Percentiles rank a stretch among this genome's conserved stretches.
Conservation (phyloP, 2,329 filamentous ascomycete genomes). For the Tolypocladium pustulatum region DNA sequence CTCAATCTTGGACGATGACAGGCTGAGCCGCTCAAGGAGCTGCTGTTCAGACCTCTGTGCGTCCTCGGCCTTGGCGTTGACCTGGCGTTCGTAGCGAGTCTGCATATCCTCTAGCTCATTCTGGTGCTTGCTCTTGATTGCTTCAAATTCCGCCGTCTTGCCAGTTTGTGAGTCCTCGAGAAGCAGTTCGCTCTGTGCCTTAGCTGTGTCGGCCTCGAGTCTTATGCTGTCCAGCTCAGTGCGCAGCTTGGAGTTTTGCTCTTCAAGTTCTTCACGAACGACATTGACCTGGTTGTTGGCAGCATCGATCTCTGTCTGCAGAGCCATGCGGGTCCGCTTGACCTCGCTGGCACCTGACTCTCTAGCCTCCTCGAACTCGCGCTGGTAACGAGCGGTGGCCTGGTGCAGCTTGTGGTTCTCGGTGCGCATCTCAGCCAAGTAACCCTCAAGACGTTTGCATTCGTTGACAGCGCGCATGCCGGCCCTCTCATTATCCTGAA, state of each 20-base stretch:
- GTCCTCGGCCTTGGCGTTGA: slow-evolving; percentile 70
- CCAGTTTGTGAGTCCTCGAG: slow-evolving; percentile 69
- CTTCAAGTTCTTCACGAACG: slow-evolving; percentile 71
- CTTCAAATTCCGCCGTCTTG: slow-evolving; percentile 46
- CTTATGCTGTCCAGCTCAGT: slow-evolving; percentile 67
- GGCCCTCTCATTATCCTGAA: slow-evolving; percentile 54
- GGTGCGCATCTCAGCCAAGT: slow-evolving; percentile 46
- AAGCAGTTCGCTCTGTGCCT: slow-evolving; percentile 72
- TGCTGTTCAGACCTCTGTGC: slow-evolving; percentile 70
- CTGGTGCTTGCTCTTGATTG: slow-evolving; percentile 47
- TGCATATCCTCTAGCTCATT: slow-evolving; percentile 65
- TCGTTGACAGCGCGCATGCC: slow-evolving; percentile 55
- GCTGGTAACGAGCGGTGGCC: slow-evolving; percentile 57
- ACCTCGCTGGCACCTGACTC: slow-evolving; percentile 73
- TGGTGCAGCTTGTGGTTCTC: slow-evolving; percentile 67
- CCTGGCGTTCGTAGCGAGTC: slow-evolving; percentile 61
- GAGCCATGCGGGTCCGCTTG: slow-evolving; percentile 64
- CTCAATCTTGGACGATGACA: slow-evolving; percentile 75
- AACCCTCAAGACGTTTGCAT: slow-evolving; percentile 46
- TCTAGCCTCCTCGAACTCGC: slow-evolving; percentile 75
- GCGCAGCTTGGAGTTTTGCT: slow-evolving; percentile 62
- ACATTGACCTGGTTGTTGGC: slow-evolving; percentile 81
- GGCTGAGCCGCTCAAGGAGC: slow-evolving; percentile 67
- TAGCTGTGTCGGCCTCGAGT: slow-evolving; percentile 70
- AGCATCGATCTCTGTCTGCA: slow-evolving; percentile 73